Evolutionary conservation across 2,329 filamentous ascomycete genomes (phyloP).

Genomic region (Fusarium papillatum): DNA sequence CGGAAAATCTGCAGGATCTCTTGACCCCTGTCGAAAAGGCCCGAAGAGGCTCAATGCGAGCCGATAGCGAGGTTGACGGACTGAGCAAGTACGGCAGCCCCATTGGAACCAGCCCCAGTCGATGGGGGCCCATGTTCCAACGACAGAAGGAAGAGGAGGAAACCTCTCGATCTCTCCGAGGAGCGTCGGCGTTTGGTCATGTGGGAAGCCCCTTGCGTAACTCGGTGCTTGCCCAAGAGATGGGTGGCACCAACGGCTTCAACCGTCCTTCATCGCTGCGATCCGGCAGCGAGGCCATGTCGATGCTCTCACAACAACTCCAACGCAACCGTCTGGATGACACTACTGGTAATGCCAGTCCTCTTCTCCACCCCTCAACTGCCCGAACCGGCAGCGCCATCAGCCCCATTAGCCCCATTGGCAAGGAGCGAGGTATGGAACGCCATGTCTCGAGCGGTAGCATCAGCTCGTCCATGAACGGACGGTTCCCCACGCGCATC

Average conservation of each 20-base stretch:
- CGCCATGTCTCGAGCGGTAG: slow-evolving; percentile 72
- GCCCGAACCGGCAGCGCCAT: slow-evolving; percentile 54
- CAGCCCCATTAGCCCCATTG: slow-evolving; percentile 53
- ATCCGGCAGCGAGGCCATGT: slow-evolving; percentile 65
- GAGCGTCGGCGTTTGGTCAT: slow-evolving; percentile 72
- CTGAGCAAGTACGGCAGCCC: slow-evolving; percentile 73
- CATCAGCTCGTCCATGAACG: slow-evolving; percentile 66
- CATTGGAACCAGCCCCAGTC: slow-evolving; percentile 69
- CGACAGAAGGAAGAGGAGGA: slow-evolving; percentile 72
- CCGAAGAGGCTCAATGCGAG: slow-evolving; percentile 70
- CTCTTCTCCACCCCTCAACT: slow-evolving; percentile 64
- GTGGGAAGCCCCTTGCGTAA: slow-evolving; percentile 76
- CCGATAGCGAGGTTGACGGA: slow-evolving; percentile 66
- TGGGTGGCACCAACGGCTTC: slow-evolving; percentile 57
- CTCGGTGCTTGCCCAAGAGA: slow-evolving; percentile 70
- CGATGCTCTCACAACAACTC: slow-evolving; percentile 73
- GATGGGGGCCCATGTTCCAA: slow-evolving; percentile 73
- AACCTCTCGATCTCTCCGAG: slow-evolving; percentile 51
- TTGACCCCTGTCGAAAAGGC: slow-evolving; percentile 78
- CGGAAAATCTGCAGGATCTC: slow-evolving; percentile 76
- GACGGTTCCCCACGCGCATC: slow-evolving; percentile 74
- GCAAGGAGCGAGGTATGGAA: slow-evolving; percentile 61
- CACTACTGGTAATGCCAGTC: slow-evolving; percentile 57
- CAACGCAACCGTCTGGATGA: slow-evolving; percentile 70
- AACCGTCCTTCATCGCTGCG: slow-evolving; percentile 55